Evolutionary conservation across 441 rosid species (phyloP).

Genomic region (Gossypium davidsonii): DNA sequence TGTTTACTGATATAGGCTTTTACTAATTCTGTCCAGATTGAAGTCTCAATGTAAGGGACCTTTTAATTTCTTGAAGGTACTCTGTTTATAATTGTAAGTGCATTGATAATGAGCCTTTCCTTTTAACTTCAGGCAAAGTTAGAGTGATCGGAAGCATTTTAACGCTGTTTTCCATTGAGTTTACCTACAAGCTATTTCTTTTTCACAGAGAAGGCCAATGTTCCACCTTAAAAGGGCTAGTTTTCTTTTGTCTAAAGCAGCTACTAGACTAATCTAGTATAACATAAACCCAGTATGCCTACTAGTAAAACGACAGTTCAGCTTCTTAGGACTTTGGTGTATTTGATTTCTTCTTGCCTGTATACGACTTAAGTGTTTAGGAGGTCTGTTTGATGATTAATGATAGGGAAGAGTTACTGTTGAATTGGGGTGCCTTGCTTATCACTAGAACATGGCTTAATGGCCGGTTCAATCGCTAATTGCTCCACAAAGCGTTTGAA

Average conservation of each 20-base stretch:
- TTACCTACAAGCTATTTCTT: background rate
- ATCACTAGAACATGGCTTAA: background rate
- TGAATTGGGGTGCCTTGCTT: background rate
- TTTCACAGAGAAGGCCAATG: background rate
- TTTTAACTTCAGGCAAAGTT: background rate
- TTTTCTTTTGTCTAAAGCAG: background rate
- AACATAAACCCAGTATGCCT: background rate
- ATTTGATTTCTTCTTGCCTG: background rate
- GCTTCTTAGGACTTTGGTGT: background rate
- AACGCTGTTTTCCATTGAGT: background rate
- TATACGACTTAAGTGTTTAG: background rate
- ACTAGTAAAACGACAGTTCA: background rate
- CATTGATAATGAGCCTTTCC: background rate
- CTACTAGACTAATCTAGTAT: background rate
- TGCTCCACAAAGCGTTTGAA: too few species aligned
- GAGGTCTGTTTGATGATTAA: background rate
- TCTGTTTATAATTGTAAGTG: background rate
- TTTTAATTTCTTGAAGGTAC: background rate
- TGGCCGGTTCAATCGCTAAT: too few species aligned
- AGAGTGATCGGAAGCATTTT: background rate
- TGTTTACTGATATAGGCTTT: background rate
- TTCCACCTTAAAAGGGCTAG: background rate
- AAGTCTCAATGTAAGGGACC: background rate
- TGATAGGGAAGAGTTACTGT: background rate
- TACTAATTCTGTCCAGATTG: background rate